A percentile compares a stretch with the other conserved stretches of the same genome.
Evolutionary conservation across 345 rosid genomes (phyloP).

Genomic region (Sapria himalayana): DNA sequence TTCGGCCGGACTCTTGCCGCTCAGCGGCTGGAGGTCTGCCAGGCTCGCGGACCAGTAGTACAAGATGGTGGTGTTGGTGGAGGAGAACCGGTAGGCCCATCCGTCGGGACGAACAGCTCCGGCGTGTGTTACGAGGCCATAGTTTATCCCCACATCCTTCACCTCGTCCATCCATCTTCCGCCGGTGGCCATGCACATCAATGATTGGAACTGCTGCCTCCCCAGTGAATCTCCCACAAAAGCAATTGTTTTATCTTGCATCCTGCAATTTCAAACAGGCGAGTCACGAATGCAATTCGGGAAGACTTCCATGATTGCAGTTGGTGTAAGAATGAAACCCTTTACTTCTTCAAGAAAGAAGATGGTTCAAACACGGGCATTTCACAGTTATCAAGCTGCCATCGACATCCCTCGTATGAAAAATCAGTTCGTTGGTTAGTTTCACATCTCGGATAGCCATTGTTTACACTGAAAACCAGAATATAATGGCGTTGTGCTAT

Average conservation of each 20-base stretch:
- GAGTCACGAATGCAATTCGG: too few species aligned
- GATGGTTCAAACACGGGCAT: conserved; percentile 40
- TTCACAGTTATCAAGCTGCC: conserved; percentile 63
- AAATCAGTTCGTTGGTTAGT: conserved; percentile 40
- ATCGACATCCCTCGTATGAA: conserved; percentile 47
- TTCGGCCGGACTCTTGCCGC: conserved; percentile 12
- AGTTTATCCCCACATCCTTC: conserved; percentile 24
- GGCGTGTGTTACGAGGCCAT: conserved; percentile 18
- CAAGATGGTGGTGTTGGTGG: conserved; percentile 33
- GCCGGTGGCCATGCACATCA: conserved; percentile 40
- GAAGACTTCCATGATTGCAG: too few species aligned
- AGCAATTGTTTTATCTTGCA: conserved; percentile 34
- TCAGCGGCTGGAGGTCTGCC: conserved; percentile 21
- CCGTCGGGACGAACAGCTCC: conserved; percentile 28
- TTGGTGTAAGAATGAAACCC: too few species aligned
- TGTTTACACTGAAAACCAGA: conserved; percentile 41
- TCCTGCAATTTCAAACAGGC: conserved; percentile 12
- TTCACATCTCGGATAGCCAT: conserved; percentile 62
- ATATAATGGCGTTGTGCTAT: conserved; percentile 33
- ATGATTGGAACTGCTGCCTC: conserved; percentile 37
- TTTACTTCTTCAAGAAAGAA: conserved; percentile 48
- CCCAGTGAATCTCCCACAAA: conserved; percentile 40
- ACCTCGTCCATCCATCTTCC: conserved; percentile 23
- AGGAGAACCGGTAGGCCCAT: conserved; percentile 32
- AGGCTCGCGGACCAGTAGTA: conserved; percentile 40